Evolutionary conservation across 1,284 basidiomycete genomes (phyloP), one percentile per base, ranked within the genome.

Genomic region (Agaricales sp.): DNA sequence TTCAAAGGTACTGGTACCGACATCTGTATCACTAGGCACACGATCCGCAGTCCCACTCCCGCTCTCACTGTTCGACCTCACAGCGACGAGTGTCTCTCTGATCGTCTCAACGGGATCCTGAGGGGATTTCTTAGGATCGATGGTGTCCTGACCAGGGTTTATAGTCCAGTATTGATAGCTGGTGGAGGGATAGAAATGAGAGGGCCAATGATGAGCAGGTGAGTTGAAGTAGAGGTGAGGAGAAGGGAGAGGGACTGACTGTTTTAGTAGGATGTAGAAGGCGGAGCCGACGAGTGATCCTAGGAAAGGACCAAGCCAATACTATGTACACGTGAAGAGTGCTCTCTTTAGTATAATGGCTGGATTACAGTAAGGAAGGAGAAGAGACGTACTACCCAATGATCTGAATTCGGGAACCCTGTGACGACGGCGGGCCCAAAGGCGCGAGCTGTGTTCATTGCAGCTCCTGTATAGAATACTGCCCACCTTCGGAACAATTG

Each of bases 361-460:
- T 16, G 16, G 23, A 47, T 48, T 39, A 6, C 3, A 44, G 4
- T 37, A 23, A 11, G 46, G 35, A 43, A n/a, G 14, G 20, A 13
- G 22, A 24, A 24, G 22, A 44, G 18, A 67, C 73, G 43, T 61
- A 80, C 77, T 53, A 80, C 73, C 82, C 82, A 86, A 51, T 86
- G 83, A 18, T 70, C 61, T 18, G 62, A 54, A 26, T 64, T 58
- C 1, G 67, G 62, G 59, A 87, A 88, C 4, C 76, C 74, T 1
- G 75, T 69, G 37, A 88, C 70, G 13, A 78, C 80, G 2, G 84
- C 81, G 0, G 87, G 87, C 1, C 85, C 87, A 60, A 88, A 87
- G 0, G 84, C 67, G 54, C 86, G 74, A 12, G 87, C 86, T 1
- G 82, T 80, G 59, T 88, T 89, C 73, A 79, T 75, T 13, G 68